Evolutionary conservation across 768 basidiomycete species (phyloP).

Genomic region (Sporobolomyces phaffii): DNA sequence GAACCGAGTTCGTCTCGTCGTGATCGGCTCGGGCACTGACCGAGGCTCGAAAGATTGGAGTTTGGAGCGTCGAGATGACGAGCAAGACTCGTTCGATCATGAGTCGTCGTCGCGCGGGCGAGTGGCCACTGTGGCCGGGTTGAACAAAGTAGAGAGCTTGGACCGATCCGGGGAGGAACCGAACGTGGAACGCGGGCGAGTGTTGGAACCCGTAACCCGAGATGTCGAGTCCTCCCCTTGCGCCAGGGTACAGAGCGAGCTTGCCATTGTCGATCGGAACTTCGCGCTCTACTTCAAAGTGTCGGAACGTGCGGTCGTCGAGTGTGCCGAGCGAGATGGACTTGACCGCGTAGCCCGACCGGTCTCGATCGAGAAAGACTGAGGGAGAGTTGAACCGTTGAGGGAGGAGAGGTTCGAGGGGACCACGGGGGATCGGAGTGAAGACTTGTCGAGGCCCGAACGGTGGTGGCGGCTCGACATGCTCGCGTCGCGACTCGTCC

Average conservation of each 20-base stretch:
- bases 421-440: background rate
- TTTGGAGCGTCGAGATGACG: conserved; percentile 3
- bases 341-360: background rate
- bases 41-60: conserved; percentile 7
- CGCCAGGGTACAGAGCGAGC: background rate
- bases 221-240: background rate
- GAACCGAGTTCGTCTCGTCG: background rate
- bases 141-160: background rate
- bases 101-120: background rate
- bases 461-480: background rate
- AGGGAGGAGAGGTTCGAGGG: background rate
- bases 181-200: background rate
- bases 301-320: conserved; percentile 8
- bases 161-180: background rate
- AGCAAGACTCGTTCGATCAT: background rate
- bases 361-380: background rate
- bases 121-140: background rate
- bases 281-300: background rate
- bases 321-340: conserved; percentile 13
- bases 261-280: background rate
- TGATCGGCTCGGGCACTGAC: background rate
- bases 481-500: background rate
- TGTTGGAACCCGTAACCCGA: conserved; percentile 1
- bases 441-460: background rate
- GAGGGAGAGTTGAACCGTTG: background rate